phyloP scores from a whole-genome alignment of 495 filamentous ascomycete genomes.

The Annulohypoxylon stygium region DNA sequence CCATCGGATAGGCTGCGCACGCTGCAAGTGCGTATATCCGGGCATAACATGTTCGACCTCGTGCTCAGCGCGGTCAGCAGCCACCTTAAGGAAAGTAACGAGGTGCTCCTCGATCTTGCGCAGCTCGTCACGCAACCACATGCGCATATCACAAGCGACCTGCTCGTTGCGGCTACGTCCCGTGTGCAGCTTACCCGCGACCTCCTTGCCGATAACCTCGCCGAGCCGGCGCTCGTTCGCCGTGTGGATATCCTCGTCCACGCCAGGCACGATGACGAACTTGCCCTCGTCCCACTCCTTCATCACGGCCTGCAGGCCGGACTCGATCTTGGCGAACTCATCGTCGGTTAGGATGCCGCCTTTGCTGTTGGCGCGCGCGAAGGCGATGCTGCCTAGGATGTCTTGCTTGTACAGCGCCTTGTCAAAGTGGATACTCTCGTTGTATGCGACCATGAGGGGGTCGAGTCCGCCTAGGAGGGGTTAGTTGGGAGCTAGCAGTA shows the following conservation, averaged over 20 bases:
- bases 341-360: conserved; percentile 77
- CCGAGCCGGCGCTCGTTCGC: conserved; percentile 92
- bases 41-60: conserved; percentile 75
- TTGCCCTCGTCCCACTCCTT: conserved; percentile 77
- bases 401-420: conserved; percentile 85
- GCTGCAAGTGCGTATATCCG: conserved; percentile 92
- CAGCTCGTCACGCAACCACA: conserved; percentile 89
- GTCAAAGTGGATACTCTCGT: conserved; percentile 88
- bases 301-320: conserved; percentile 76
- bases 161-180: conserved; percentile 95
- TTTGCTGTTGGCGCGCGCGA: conserved; percentile 85
- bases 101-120: conserved; percentile 77
- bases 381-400: conserved; percentile 84
- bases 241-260: conserved; percentile 86
- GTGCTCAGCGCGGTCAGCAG: conserved; percentile 78
- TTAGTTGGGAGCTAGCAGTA: not conserved
- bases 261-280: conserved; percentile 71
- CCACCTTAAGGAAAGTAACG: conserved; percentile 76
- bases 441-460: conserved; percentile 90
- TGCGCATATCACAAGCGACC: conserved; percentile 90
- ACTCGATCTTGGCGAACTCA: conserved; percentile 83
- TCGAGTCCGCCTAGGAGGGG: conserved; percentile 75
- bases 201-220: conserved; percentile 88
- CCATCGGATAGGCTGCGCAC: conserved; percentile 91
- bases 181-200: conserved; percentile 93